These are phyloP conservation scores for Dothistroma pini DNA, from an alignment of 2,329 filamentous ascomycete genomes.

Conservation along the genomic window DNA sequence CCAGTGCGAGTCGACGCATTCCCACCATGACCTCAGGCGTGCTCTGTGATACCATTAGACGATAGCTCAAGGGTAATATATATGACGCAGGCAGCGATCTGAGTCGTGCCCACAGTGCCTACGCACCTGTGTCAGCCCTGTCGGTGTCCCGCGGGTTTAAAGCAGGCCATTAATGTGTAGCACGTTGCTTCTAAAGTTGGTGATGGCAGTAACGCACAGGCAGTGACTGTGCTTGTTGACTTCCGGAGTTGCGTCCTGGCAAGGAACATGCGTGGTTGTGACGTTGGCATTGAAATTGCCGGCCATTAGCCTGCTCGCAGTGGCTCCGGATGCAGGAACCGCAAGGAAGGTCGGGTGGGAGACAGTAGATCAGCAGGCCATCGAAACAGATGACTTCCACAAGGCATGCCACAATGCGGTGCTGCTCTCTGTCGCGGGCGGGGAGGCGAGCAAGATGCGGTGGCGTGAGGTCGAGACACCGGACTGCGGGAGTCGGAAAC, in stretches of 20 bases:
- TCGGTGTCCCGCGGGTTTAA: neutral
- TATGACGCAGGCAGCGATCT: neutral
- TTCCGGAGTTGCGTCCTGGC: neutral
- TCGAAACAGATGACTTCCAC: neutral
- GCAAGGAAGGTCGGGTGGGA: neutral
- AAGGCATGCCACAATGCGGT: neutral
- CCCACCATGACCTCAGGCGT: neutral
- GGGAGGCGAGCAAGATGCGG: neutral
- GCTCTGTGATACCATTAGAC: neutral
- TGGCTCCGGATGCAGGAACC: neutral
- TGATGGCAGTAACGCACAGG: neutral
- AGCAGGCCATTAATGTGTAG: conserved; percentile 1
- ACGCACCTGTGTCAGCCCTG: neutral
- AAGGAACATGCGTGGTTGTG: neutral
- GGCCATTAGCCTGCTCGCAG: conserved; percentile 1
- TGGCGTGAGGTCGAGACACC: neutral
- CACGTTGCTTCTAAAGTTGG: conserved; percentile 2
- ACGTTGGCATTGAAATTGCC: neutral
- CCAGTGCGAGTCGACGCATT: neutral
- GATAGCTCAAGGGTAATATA: neutral
- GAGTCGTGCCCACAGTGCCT: neutral
- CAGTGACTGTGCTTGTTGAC: neutral
- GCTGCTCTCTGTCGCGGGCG: neutral
- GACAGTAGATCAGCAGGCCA: neutral
- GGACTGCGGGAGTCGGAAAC: neutral